phyloP scores from a whole-genome alignment of 106 monocot genomes.

The Gastrodia elata region DNA sequence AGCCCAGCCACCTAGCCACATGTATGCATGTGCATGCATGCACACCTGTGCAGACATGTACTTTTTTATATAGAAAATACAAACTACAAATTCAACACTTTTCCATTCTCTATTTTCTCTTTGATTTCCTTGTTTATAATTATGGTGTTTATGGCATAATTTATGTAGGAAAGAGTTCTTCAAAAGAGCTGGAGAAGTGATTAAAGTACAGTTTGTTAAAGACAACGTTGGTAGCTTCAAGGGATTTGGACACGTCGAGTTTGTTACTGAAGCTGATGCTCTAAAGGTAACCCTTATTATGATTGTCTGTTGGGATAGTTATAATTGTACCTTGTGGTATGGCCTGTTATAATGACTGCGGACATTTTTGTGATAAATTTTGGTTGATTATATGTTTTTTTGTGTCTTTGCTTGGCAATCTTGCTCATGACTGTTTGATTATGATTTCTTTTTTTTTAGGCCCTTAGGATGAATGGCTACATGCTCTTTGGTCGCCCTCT shows the following conservation, averaged over 20 bases:
- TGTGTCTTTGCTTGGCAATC: background rate
- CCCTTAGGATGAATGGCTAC: conserved; percentile 45
- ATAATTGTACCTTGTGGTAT: background rate
- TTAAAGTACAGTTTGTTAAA: conserved; percentile 22
- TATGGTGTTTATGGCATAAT: background rate
- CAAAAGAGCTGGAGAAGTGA: conserved; percentile 8
- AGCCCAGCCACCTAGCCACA: background rate
- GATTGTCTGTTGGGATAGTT: background rate
- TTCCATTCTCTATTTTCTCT: background rate
- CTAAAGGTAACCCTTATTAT: conserved; percentile 9
- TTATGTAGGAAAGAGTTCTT: conserved; percentile 9
- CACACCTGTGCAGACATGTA: too few species aligned
- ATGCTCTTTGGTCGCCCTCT: conserved; percentile 49
- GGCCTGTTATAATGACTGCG: too few species aligned
- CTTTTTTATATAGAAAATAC: background rate
- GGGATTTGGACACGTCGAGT: conserved; percentile 50
- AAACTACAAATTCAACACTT: background rate
- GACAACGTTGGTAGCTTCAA: conserved; percentile 22
- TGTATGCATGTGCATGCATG: too few species aligned
- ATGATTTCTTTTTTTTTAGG: conserved; percentile 22
- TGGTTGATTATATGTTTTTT: background rate
- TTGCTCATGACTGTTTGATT: background rate
- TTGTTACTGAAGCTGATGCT: conserved; percentile 26
- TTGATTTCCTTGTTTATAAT: background rate
- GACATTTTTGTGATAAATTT: too few species aligned